Evolutionary conservation across 139 green algal species (phyloP).

Genomic region (Pseudopediastrum boryanum): DNA sequence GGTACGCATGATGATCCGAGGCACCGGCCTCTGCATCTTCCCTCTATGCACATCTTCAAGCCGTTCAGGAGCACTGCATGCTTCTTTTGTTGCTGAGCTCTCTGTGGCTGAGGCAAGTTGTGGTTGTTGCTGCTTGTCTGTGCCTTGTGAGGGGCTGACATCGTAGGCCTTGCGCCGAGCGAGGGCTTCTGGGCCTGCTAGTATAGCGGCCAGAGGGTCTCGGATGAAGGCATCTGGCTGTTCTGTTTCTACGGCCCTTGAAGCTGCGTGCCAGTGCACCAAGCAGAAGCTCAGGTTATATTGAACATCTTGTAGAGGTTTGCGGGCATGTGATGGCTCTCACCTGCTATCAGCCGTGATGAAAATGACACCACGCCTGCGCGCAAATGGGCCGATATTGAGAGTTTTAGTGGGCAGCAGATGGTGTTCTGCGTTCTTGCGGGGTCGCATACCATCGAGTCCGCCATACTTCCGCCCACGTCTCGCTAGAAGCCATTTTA

Average conservation of each 20-base stretch:
- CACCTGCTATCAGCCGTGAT: slow-evolving; percentile 45
- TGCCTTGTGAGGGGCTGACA: not conserved
- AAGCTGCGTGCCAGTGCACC: slow-evolving; percentile 24
- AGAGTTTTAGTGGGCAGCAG: too few relatives aligned
- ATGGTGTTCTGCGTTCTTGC: too few relatives aligned
- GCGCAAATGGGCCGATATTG: not conserved
- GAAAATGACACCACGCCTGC: slow-evolving; percentile 47
- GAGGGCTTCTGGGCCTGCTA: slow-evolving; percentile 40
- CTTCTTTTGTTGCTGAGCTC: too few relatives aligned
- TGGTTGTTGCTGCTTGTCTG: not conserved
- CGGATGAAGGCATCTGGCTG: slow-evolving; percentile 39
- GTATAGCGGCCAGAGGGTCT: slow-evolving; percentile 36
- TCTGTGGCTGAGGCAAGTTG: too few relatives aligned
- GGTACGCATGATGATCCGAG: slow-evolving; percentile 45
- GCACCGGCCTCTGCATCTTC: slow-evolving; percentile 21
- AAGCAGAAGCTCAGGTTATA: not conserved
- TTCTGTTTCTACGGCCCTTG: slow-evolving; percentile 37
- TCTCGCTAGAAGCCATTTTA: too few relatives aligned
- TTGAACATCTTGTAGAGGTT: too few relatives aligned
- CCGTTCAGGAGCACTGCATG: not conserved
- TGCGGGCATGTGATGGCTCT: not conserved
- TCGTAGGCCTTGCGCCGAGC: slow-evolving; percentile 15
- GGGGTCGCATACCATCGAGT: too few relatives aligned
- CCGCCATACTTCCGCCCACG: too few relatives aligned
- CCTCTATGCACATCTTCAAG: not conserved